phyloP scores from a whole-genome alignment of 176 grass and related monocot species.

The Ensete glaucum region DNA sequence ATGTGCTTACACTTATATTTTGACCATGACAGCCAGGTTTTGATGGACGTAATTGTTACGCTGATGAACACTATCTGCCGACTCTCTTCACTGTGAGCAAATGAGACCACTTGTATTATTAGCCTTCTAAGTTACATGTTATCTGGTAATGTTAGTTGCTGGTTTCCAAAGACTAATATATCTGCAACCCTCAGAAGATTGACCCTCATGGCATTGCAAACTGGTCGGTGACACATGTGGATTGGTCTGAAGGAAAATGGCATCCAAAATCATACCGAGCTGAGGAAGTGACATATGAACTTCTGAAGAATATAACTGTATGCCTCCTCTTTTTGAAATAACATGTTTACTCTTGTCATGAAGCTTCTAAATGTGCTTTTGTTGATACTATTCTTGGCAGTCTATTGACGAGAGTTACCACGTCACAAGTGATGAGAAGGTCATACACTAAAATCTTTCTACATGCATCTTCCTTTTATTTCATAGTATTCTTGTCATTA shows the following conservation, averaged over 20 bases:
- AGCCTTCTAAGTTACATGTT: conserved; percentile 17
- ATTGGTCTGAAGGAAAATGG: conserved; percentile 98
- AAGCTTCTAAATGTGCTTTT: not conserved
- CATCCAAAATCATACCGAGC: conserved; percentile 78
- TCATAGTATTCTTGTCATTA: not conserved
- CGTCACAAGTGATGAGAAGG: conserved; percentile 80
- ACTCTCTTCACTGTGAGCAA: conserved; percentile 78
- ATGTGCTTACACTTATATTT: conserved; percentile 4
- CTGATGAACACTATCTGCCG: conserved; percentile 95
- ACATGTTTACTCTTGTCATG: not conserved
- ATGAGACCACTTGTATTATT: conserved; percentile 25
- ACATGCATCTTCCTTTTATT: not conserved
- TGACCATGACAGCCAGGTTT: conserved; percentile 54
- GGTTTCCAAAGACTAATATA: not conserved
- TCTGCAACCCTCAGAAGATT: conserved; percentile 43
- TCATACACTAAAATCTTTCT: conserved; percentile 14
- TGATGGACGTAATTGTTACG: conserved; percentile 79
- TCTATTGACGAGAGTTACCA: conserved; percentile 57
- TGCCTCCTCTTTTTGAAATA: conserved; percentile 17
- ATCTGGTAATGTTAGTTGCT: conserved; percentile 17
- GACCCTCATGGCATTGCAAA: conserved; percentile 88
- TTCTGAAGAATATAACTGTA: conserved; percentile 85
- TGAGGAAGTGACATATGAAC: conserved; percentile 72
- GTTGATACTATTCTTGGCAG: conserved; percentile 27
- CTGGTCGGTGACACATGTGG: conserved; percentile 94